Conservation (phyloP, 352 stramenopile genomes). For the Pythium folliculosum region DNA sequence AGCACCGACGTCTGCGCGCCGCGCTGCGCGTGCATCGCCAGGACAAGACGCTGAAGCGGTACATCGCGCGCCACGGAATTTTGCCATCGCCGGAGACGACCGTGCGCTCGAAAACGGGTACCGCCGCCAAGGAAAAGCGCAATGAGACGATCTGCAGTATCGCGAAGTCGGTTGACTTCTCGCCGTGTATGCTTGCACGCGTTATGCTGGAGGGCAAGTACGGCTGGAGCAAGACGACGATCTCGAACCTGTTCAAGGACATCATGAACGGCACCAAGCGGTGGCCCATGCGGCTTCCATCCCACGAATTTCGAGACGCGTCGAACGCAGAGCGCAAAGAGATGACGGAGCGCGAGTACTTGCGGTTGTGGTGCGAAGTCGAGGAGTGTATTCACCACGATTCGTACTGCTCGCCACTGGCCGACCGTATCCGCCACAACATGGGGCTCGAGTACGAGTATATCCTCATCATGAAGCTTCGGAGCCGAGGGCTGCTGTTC, state of each 20-base stretch:
- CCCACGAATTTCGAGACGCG: constrained; percentile 10
- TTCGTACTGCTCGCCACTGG: constrained; percentile 72
- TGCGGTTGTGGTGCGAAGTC: constrained; percentile 41
- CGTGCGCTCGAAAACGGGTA: neutral
- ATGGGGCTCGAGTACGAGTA: constrained; percentile 88
- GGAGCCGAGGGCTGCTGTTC: constrained; percentile 71
- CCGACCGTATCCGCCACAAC: constrained; percentile 75
- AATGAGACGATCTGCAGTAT: constrained; percentile 42
- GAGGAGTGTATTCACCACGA: constrained; percentile 70
- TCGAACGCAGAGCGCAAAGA: constrained; percentile 16
- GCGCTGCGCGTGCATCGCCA: constrained; percentile 55
- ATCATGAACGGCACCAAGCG: constrained; percentile 27
- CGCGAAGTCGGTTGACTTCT: constrained; percentile 50
- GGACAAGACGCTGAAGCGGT: constrained; percentile 56
- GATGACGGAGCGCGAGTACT: constrained; percentile 28
- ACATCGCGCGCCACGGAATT: constrained; percentile 42
- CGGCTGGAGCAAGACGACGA: constrained; percentile 64
- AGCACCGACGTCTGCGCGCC: constrained; percentile 45
- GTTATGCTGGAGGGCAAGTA: constrained; percentile 59
- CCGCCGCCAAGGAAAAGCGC: constrained; percentile 11
- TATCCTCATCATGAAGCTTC: constrained; percentile 73
- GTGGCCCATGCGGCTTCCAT: constrained; percentile 28
- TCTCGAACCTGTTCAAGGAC: constrained; percentile 70
- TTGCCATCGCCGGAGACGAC: neutral
- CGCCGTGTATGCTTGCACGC: constrained; percentile 69